phyloP scores from a whole-genome alignment of 306 rosid species.

The Boehmeria nivea region DNA sequence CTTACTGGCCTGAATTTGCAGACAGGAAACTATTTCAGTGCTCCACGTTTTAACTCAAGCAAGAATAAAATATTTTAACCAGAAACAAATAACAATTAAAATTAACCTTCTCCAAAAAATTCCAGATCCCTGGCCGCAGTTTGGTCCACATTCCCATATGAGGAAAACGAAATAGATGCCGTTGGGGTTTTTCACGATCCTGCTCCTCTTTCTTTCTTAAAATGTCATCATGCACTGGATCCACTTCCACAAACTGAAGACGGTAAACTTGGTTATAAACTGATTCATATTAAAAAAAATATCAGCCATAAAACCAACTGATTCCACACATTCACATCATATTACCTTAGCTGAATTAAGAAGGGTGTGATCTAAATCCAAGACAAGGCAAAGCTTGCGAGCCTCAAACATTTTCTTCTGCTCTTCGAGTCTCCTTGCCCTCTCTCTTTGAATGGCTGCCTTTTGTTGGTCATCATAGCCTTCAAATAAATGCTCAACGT shows the following conservation, averaged over 20 bases:
- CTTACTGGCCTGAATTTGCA: slow-evolving; percentile 75
- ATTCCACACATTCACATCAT: slow-evolving; percentile 18
- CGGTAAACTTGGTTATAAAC: slow-evolving; percentile 18
- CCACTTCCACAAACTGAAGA: slow-evolving; percentile 88
- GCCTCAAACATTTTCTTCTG: slow-evolving; percentile 94
- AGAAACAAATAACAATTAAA: slow-evolving; percentile 12
- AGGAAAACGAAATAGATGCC: slow-evolving; percentile 88
- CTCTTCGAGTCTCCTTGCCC: slow-evolving; percentile 84
- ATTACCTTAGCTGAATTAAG: slow-evolving; percentile 98
- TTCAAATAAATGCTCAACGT: slow-evolving; percentile 80
- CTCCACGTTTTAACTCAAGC: slow-evolving; percentile 11
- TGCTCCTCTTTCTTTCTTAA: slow-evolving; percentile 88
- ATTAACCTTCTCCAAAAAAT: slow-evolving; percentile 85
- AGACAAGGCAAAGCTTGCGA: slow-evolving; percentile 84
- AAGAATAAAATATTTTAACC: slow-evolving; percentile 9
- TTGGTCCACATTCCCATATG: slow-evolving; percentile 99
- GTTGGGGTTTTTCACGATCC: slow-evolving; percentile 69
- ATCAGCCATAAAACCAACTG: slow-evolving; percentile 8
- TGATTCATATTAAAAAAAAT: slow-evolving; percentile 13
- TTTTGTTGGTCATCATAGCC: slow-evolving; percentile 89
- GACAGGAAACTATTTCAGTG: slow-evolving; percentile 14
- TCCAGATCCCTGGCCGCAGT: slow-evolving; percentile 97
- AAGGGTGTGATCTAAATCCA: slow-evolving; percentile 97
- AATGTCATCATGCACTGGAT: slow-evolving; percentile 84
- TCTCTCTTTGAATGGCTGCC: slow-evolving; percentile 94